These are phyloP conservation scores for Calonectria multiphialidica DNA, from an alignment of 2,329 filamentous ascomycete species.

Conservation along the genomic window DNA sequence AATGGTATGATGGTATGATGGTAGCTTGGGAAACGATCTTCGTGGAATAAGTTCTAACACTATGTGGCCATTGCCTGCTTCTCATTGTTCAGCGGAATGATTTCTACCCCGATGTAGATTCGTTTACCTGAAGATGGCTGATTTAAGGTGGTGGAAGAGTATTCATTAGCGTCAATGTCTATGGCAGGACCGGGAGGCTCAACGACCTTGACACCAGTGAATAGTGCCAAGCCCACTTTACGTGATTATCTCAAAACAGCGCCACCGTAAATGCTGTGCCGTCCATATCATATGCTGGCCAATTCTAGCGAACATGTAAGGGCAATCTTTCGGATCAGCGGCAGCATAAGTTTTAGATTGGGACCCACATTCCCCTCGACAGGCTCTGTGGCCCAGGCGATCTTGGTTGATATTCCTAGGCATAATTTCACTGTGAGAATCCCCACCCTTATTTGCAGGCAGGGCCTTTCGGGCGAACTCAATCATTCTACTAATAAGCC, in stretches of 20 bases:
- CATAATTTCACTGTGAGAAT: slow-evolving; percentile 97
- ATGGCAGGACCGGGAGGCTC: slow-evolving; percentile 83
- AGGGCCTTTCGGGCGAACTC: slow-evolving; percentile 93
- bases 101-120: slow-evolving; percentile 96
- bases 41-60: slow-evolving; percentile 98
- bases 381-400: slow-evolving; percentile 94
- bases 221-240: slow-evolving; percentile 91
- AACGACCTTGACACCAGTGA: slow-evolving; percentile 92
- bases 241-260: slow-evolving; percentile 92
- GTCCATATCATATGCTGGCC: slow-evolving; percentile 99
- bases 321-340: slow-evolving; percentile 84
- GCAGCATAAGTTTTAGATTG: slow-evolving; percentile 82
- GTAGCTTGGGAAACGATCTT: slow-evolving; percentile 91
- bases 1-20: too few species aligned
- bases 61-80: slow-evolving; percentile 98
- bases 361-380: slow-evolving; percentile 92
- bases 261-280: slow-evolving; percentile 96
- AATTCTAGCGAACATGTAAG: slow-evolving; percentile 92
- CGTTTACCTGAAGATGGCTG: slow-evolving; percentile 93
- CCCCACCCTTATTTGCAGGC: too few species aligned
- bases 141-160: slow-evolving; percentile 97
- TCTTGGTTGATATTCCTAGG: slow-evolving; percentile 99
- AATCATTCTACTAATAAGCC: slow-evolving; percentile 83
- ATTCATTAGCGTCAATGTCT: slow-evolving; percentile 97
- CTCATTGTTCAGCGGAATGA: slow-evolving; percentile 96